Evolutionary conservation across 352 stramenopile species (phyloP), one percentile per base, ranked within the genome.

Genomic region (Phytopythium oedochilum): DNA sequence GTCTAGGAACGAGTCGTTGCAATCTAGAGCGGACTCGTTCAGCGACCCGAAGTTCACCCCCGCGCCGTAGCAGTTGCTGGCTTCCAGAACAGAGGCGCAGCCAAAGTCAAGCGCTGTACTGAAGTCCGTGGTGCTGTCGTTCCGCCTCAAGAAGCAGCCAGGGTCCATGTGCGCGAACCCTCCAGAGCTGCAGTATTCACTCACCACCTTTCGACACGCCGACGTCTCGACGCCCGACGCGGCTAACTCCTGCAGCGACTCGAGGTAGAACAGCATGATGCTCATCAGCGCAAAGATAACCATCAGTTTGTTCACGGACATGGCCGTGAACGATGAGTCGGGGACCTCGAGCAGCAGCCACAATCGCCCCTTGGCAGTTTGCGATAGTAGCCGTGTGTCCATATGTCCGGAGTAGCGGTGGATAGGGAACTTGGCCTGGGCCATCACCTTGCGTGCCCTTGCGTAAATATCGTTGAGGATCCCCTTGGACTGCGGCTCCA

Each of bases 221-320:
- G 22, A 50, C 0, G 76, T 78, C 36, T 76, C 58, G 3, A 80
- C 54, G 2, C 80, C 83, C 31, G 61, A 79, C 26, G 55, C 53
- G 32, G 75, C 70, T 10, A 93, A 53, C 44, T 93, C 83, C 6
- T 75, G 83, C 5, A 89, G 57, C 5, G 83, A 91, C 49, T 93
- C 75, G 31, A 57, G 71, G 46, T 82, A 91, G 54, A 91, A 91
- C 2, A 89, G 42, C 38, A 87, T 71, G 26, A 91, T 59, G 26
- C 83, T 93, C 55, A 85, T 44, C 1, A 93, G 46, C 23, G 78
- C 63, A 25, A 79, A 69, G 11, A 31, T 46, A 17, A 91, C 68
- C 68, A 91, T 83, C 20, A 73, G 45, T 47, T 69, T 71, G 59
- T 91, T 90, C 22, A 91, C 53, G n/a, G 60, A 55, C 17, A 32